Evolutionary conservation across 495 filamentous ascomycete genomes (phyloP).

Genomic region (Jackrogersella multiformis): DNA sequence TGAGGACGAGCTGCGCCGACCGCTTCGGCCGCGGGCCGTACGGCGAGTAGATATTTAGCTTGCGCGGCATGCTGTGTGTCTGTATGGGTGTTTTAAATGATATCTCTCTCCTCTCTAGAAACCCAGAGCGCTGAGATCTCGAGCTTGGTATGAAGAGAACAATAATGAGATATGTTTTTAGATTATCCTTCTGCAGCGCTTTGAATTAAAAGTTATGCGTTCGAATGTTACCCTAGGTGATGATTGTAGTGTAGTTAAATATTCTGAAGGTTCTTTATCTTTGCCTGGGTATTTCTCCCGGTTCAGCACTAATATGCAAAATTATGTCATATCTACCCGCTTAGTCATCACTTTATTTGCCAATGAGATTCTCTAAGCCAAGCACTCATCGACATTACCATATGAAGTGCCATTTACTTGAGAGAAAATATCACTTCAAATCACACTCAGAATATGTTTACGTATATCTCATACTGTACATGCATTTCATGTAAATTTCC

Average conservation of each 20-base stretch:
- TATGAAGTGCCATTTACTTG: no score
- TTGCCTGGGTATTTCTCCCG: not conserved
- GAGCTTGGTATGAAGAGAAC: no score
- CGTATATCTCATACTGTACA: not conserved
- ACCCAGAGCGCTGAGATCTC: no score
- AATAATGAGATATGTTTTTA: no score
- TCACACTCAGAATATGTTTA: not conserved
- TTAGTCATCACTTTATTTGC: conserved; percentile 14
- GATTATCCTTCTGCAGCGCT: no score
- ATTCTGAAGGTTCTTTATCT: not conserved
- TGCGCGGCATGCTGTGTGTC: conserved; percentile 12
- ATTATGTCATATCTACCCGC: conserved; percentile 28
- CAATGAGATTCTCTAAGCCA: not conserved
- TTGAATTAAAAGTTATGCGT: no score
- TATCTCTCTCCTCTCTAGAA: no score
- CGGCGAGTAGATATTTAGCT: conserved; percentile 41
- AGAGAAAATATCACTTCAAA: not conserved
- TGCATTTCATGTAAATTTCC: not conserved
- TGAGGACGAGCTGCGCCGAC: conserved; percentile 42
- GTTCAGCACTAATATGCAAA: not conserved
- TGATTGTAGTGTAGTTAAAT: not conserved
- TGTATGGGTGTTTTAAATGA: not conserved
- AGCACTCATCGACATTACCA: no score
- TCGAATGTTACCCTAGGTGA: no score
- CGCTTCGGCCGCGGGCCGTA: conserved; percentile 48